These are phyloP conservation scores for Podila verticillata DNA, from an alignment of 192 early-diverging fungal species.

Conservation along the genomic window DNA sequence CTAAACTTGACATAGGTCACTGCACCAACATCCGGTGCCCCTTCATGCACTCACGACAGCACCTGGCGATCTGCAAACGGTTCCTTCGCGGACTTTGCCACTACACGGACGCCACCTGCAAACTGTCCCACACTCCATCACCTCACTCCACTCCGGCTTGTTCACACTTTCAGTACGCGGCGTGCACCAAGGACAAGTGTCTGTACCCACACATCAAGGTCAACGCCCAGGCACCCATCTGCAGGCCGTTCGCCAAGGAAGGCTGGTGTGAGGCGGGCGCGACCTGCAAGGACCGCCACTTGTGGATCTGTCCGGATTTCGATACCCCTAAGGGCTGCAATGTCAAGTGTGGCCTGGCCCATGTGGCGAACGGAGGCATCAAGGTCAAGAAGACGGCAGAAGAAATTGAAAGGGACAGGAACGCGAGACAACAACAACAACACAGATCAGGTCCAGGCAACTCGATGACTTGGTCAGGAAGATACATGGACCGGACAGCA, in stretches of 20 bases:
- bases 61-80: conserved; percentile 59
- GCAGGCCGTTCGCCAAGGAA: conserved; percentile 68
- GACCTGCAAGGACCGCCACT: conserved; percentile 68
- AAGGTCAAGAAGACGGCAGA: conserved; percentile 18
- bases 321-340: conserved; percentile 67
- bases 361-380: conserved; percentile 51
- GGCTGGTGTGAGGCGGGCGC: conserved; percentile 69
- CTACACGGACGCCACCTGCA: conserved; percentile 48
- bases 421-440: conserved; percentile 2
- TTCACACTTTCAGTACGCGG: conserved; percentile 70
- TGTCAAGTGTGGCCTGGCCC: conserved; percentile 69
- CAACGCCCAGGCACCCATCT: conserved; percentile 68
- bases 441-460: background rate
- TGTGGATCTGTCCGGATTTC: conserved; percentile 78
- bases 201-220: conserved; percentile 66
- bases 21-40: conserved; percentile 51
- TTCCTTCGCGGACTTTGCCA: conserved; percentile 60
- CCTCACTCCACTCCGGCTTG: conserved; percentile 70
- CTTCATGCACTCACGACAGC: conserved; percentile 59
- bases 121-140: conserved; percentile 63
- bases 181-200: conserved; percentile 64
- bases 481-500: background rate
- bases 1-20: conserved; percentile 27
- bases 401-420: conserved; percentile 16
- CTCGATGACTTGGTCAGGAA: background rate